Evolutionary conservation across 306 rosid genomes (phyloP).

Genomic region (Lithocarpus polystachyus): DNA sequence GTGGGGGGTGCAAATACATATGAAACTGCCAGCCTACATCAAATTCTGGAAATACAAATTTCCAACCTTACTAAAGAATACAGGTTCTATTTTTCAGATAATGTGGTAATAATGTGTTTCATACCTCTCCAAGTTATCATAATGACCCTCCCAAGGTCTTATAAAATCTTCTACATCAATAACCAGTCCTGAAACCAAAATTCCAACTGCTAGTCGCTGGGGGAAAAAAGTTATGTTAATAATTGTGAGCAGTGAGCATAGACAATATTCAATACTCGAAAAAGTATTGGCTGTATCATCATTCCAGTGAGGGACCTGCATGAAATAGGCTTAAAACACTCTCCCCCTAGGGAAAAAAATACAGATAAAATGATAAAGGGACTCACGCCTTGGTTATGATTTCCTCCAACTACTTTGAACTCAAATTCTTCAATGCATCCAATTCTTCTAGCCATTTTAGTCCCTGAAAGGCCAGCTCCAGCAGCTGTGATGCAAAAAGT

Average conservation of each 20-base stretch:
- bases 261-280: background rate
- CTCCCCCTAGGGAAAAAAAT: too few relatives aligned
- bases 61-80: too few relatives aligned
- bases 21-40: background rate
- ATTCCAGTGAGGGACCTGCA: background rate
- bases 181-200: slow-evolving; percentile 72
- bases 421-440: slow-evolving; percentile 66
- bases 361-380: slow-evolving; percentile 1
- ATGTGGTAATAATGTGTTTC: too few relatives aligned
- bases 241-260: slow-evolving; percentile 10
- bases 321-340: background rate
- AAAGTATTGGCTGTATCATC: slow-evolving; percentile 20
- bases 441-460: slow-evolving; percentile 60
- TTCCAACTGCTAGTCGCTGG: slow-evolving; percentile 76
- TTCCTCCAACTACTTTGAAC: slow-evolving; percentile 40
- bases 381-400: slow-evolving; percentile 50
- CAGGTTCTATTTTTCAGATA: too few relatives aligned
- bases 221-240: slow-evolving; percentile 10
- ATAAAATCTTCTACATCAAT: slow-evolving; percentile 66
- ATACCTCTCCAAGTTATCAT: slow-evolving; percentile 70
- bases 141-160: slow-evolving; percentile 76
- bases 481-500: slow-evolving; percentile 41
- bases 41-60: background rate
- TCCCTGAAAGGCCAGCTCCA: slow-evolving; percentile 58
- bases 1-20: too few relatives aligned